phyloP scores from a whole-genome alignment of 352 stramenopile species.

The Globisporangium irregulare region DNA sequence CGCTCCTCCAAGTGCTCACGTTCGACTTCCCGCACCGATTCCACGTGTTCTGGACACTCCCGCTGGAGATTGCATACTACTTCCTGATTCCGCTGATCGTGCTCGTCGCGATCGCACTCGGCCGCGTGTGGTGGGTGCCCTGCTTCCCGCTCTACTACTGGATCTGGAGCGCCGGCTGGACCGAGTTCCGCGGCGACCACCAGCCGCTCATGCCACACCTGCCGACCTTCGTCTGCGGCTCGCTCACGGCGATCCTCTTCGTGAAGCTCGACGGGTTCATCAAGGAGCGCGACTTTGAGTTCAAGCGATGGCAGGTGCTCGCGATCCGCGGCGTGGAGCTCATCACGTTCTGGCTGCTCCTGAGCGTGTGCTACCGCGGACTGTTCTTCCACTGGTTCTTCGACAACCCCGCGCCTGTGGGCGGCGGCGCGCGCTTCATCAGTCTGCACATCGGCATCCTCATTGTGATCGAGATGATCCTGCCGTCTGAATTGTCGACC shows the following conservation, averaged over 20 bases:
- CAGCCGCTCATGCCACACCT: constrained; percentile 27
- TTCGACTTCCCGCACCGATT: constrained; percentile 25
- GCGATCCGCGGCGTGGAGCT: constrained; percentile 24
- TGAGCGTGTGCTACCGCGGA: constrained; percentile 20
- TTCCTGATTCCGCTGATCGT: constrained; percentile 32
- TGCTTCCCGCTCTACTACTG: constrained; percentile 14
- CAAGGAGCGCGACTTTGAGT: constrained; percentile 18
- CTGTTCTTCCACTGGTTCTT: constrained; percentile 24
- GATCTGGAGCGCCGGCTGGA: constrained; percentile 17
- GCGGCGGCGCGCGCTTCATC: constrained; percentile 24
- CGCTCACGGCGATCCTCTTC: constrained; percentile 31
- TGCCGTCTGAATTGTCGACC: constrained; percentile 9
- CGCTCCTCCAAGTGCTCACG: constrained; percentile 33
- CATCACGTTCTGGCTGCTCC: constrained; percentile 21
- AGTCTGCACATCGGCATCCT: constrained; percentile 20
- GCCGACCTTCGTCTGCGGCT: constrained; percentile 41
- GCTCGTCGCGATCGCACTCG: constrained; percentile 2
- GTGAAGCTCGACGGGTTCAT: constrained; percentile 23
- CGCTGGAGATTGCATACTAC: no score
- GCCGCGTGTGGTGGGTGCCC: constrained; percentile 19
- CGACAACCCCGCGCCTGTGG: constrained; percentile 23
- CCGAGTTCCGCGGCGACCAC: constrained; percentile 25
- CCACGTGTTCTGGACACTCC: constrained; percentile 47
- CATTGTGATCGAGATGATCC: constrained; percentile 8
- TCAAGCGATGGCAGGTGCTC: constrained; percentile 17